Conservation (phyloP, 2,329 filamentous ascomycete genomes). For the Diaporthe eres region DNA sequence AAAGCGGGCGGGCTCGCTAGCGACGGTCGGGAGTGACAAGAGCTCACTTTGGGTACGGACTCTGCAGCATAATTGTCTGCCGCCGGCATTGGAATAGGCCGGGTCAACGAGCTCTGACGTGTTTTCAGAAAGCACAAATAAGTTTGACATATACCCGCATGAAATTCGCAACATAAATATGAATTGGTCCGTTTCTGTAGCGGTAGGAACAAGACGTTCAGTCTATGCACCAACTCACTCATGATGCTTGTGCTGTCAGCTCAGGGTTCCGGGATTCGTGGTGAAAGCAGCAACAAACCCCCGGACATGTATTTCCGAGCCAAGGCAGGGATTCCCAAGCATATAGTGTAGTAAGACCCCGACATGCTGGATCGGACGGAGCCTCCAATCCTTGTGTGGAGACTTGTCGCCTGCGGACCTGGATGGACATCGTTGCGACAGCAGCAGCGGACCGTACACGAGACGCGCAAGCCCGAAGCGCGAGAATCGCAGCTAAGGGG, state of each 20-base stretch:
- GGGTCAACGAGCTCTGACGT: too few species aligned
- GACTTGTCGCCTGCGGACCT: background rate
- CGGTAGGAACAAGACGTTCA: background rate
- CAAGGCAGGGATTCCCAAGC: background rate
- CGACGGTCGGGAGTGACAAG: too few species aligned
- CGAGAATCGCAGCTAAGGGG: too few species aligned
- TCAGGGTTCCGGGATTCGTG: background rate
- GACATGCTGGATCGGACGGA: background rate
- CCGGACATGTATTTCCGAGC: background rate
- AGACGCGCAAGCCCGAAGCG: conserved; percentile 8
- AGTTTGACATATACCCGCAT: background rate
- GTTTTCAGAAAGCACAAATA: background rate
- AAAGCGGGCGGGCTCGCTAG: background rate
- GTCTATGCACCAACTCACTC: background rate
- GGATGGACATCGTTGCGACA: background rate
- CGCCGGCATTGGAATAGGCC: background rate
- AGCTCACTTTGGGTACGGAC: background rate
- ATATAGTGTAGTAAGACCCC: background rate
- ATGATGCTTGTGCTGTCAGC: background rate
- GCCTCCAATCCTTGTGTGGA: background rate
- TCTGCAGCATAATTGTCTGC: background rate
- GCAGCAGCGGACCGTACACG: background rate
- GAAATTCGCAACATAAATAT: too few species aligned
- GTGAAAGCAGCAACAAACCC: background rate
- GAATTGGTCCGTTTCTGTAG: background rate